Evolutionary conservation across 2,329 filamentous ascomycete species (phyloP).

Genomic region (Fusarium beomiforme): DNA sequence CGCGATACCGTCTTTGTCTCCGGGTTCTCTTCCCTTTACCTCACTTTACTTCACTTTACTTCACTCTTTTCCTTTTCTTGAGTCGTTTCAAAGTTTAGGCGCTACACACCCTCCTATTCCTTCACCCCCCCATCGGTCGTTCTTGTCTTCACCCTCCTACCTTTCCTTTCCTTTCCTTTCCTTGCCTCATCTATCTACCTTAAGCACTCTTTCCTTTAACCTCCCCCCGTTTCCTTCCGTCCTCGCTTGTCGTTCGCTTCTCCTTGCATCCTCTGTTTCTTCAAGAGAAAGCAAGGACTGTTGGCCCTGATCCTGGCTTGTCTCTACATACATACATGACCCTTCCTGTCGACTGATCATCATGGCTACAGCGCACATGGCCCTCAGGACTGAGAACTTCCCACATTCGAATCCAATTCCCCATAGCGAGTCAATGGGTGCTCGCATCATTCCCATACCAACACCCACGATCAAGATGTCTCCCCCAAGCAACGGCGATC

Average conservation of each 20-base stretch:
- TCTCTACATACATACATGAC: slow-evolving; percentile 22
- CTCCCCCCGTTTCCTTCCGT: slow-evolving; percentile 34
- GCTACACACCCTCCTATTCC: slow-evolving; percentile 25
- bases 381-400: slow-evolving; percentile 62
- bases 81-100: slow-evolving; percentile 38
- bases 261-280: slow-evolving; percentile 20
- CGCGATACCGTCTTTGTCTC: slow-evolving; percentile 28
- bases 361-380: slow-evolving; percentile 59
- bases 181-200: slow-evolving; percentile 18
- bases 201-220: slow-evolving; percentile 34
- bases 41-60: not conserved
- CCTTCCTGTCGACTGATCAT: slow-evolving; percentile 41
- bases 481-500: slow-evolving; percentile 65
- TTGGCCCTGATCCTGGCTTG: slow-evolving; percentile 17
- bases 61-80: slow-evolving; percentile 16
- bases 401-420: slow-evolving; percentile 54
- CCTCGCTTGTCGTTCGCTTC: slow-evolving; percentile 17
- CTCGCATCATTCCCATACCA: slow-evolving; percentile 67
- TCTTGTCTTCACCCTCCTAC: slow-evolving; percentile 30
- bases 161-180: not conserved
- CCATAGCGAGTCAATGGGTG: slow-evolving; percentile 58
- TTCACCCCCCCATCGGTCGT: slow-evolving; percentile 24
- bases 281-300: slow-evolving; percentile 22
- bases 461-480: slow-evolving; percentile 68
- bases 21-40: slow-evolving; percentile 23